Evolutionary conservation across 257 asterid species (phyloP).

Genomic region (Capsicum chinense): DNA sequence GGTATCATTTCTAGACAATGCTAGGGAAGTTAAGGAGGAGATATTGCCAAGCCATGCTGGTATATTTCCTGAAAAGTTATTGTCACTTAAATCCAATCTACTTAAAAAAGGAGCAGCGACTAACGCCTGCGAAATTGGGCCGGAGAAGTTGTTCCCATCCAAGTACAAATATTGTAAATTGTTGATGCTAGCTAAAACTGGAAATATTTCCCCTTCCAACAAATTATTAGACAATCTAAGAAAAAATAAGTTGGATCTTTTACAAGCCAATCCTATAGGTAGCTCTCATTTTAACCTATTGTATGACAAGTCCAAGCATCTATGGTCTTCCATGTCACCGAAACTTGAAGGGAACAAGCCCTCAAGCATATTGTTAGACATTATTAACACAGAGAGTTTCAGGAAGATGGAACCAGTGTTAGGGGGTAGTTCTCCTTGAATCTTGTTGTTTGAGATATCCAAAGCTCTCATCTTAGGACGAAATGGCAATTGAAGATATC

Average conservation of each 20-base stretch:
- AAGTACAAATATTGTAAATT: conserved; percentile 22
- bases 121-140: conserved; percentile 11
- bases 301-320: conserved; percentile 25
- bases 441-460: not conserved
- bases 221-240: conserved; percentile 18
- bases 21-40: not conserved
- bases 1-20: not conserved
- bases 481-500: not conserved
- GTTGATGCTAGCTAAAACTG: not conserved
- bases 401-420: not conserved
- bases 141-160: conserved; percentile 29
- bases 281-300: conserved; percentile 26
- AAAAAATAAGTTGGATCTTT: not conserved
- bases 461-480: not conserved
- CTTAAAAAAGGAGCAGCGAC: not conserved
- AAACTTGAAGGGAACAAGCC: conserved; percentile 29
- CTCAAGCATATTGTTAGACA: conserved; percentile 25
- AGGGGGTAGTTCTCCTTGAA: not conserved
- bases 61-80: not conserved
- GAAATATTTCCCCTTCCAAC: conserved; percentile 1
- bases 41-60: not conserved
- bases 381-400: not conserved
- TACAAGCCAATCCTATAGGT: not conserved
- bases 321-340: not conserved
- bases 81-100: conserved; percentile 2